Evolutionary conservation across 768 basidiomycete genomes (phyloP).

Genomic region (Filobasidium floriforme): DNA sequence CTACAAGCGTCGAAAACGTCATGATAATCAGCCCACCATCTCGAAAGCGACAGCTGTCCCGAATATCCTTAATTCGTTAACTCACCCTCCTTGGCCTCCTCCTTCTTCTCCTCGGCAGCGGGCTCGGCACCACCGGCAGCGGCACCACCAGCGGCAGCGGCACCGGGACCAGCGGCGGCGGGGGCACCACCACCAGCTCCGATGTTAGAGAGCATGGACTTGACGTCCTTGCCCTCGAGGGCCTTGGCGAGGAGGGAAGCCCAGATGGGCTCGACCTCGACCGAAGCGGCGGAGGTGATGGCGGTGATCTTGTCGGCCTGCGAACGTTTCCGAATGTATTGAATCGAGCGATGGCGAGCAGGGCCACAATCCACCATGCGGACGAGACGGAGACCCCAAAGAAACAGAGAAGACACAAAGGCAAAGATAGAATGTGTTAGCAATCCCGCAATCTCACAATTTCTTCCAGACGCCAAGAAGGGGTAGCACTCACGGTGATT

Average conservation of each 20-base stretch:
- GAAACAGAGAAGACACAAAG: neutral
- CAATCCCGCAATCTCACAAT: neutral
- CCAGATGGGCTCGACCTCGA: slow-evolving; percentile 96
- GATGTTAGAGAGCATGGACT: slow-evolving; percentile 89
- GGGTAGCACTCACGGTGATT: slow-evolving; percentile 93
- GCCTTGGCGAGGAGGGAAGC: slow-evolving; percentile 93
- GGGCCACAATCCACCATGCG: neutral
- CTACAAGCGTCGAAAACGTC: neutral
- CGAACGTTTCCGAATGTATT: no score
- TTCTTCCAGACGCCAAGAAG: no score
- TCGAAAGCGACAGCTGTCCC: slow-evolving; percentile 29
- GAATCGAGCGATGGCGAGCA: neutral
- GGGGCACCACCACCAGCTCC: slow-evolving; percentile 85
- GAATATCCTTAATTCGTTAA: no score
- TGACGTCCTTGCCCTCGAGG: slow-evolving; percentile 94
- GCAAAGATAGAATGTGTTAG: neutral
- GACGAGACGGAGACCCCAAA: neutral
- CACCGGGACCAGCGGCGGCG: slow-evolving; percentile 55
- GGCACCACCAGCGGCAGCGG: slow-evolving; percentile 55
- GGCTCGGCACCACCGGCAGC: slow-evolving; percentile 55
- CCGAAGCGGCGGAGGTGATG: slow-evolving; percentile 70
- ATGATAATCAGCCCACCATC: slow-evolving; percentile 22
- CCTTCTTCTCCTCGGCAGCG: slow-evolving; percentile 59
- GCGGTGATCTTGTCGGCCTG: slow-evolving; percentile 86
- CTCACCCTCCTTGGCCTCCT: slow-evolving; percentile 45